Base-by-base conservation (phyloP, 768 basidiomycete genomes). In the Naganishia kalamii region DNA sequence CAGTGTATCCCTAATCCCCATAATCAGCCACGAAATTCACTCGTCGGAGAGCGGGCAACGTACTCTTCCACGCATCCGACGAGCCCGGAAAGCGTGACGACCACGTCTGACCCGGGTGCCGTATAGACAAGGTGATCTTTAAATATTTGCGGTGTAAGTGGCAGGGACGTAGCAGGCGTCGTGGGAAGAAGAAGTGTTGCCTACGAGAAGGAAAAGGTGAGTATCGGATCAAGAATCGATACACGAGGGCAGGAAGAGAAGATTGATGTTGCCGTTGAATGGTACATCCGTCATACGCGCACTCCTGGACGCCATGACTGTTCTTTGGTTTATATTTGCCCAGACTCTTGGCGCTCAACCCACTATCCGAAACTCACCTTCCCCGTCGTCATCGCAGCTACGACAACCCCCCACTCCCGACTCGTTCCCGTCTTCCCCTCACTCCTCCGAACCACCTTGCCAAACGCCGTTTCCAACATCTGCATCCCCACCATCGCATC, bases 11-110 rank as follows among this genome's bases (percentile, higher is more conserved):
- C 60, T 61, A 11, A 11, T 1, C 27, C 3, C 12, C 12, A 51
- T 12, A 4, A 29, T 32, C n/a, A 35, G 23, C 19, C 6, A 41
- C 6, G 4, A 41, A 25, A n/a, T 13, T 59, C 23, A 35, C 8
- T 40, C 41, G 6, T 25, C 10, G 29, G 7, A 3, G 6, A 4
- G n/a, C 6, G 11, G 51, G 35, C 5, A 15, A 79, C 84, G 65
- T 78, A 89, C 87, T 83, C 82, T 49, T 82, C 79, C 15, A 90
- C 75, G 4, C 80, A 82, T 6, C 90, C 92, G 23, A 92, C 81
- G 29, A 97, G 79, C 4, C 93, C 94, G 0, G 90, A 92, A 37
- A 93, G 79, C 0, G 90, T 90, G 3, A 91, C 82, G 13, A 91
- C 76, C 4, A 83, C 81, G 50, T 80, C 75, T 49, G 67, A 46